Conservation (phyloP, 2,329 filamentous ascomycete genomes). For the Juglanconis oblonga region DNA sequence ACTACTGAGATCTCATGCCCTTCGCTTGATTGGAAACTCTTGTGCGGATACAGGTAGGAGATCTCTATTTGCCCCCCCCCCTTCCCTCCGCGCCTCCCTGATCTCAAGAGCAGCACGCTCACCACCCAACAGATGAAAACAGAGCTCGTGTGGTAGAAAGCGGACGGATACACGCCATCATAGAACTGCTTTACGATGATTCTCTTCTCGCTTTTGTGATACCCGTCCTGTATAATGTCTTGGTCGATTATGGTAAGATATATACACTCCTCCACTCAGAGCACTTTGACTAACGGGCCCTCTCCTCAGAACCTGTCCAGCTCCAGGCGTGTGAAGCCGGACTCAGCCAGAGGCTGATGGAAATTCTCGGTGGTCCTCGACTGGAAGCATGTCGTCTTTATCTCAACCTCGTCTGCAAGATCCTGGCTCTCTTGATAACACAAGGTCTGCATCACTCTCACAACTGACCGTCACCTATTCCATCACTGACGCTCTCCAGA, state of each 20-base stretch:
- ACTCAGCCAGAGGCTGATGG: constrained; percentile 48
- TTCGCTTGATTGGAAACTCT: constrained; percentile 60
- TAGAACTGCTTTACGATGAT: constrained; percentile 45
- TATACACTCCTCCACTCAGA: not conserved
- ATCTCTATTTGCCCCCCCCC: not conserved
- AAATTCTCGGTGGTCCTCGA: constrained; percentile 45
- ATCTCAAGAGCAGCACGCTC: too few relatives aligned
- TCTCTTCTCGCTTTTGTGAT: constrained; percentile 50
- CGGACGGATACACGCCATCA: constrained; percentile 45
- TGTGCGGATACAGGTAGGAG: constrained; percentile 56
- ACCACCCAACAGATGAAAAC: constrained; percentile 49
- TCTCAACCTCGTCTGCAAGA: constrained; percentile 53
- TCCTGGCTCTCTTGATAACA: constrained; percentile 50
- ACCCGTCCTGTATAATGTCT: constrained; percentile 60
- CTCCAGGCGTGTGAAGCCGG: constrained; percentile 49
- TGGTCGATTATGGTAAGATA: constrained; percentile 58
- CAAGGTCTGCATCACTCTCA: constrained; percentile 39
- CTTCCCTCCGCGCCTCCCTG: too few relatives aligned
- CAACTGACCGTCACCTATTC: not conserved
- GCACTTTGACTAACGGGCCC: constrained; percentile 18
- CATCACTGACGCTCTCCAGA: constrained; percentile 31
- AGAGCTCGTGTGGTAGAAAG: constrained; percentile 52
- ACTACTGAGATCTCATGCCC: constrained; percentile 49
- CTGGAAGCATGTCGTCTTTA: constrained; percentile 40
- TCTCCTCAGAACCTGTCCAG: constrained; percentile 52